Evolutionary conservation across 2,329 filamentous ascomycete genomes (phyloP).

Genomic region (Fusarium miscanthi): DNA sequence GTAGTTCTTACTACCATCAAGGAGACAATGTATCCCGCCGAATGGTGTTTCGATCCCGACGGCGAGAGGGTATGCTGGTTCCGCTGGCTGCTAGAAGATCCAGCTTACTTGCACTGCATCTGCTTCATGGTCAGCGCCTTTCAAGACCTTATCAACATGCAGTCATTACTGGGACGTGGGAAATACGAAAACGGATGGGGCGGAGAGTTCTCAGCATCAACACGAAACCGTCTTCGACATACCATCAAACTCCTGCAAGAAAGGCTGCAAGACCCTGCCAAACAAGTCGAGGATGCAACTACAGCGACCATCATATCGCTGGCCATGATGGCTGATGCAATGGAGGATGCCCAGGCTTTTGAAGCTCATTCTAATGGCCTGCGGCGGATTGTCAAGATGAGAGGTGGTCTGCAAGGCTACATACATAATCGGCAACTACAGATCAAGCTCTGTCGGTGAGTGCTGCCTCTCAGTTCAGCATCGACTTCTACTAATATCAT

Average conservation of each 20-base stretch:
- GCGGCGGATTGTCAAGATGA: conserved; percentile 41
- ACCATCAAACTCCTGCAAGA: conserved; percentile 37
- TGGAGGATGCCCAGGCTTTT: conserved; percentile 33
- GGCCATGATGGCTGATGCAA: conserved; percentile 39
- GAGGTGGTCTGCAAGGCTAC: conserved; percentile 43
- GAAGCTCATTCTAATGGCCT: conserved; percentile 40
- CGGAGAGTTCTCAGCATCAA: conserved; percentile 22
- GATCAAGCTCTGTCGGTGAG: conserved; percentile 47
- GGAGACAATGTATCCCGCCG: conserved; percentile 45
- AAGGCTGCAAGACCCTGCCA: conserved; percentile 21
- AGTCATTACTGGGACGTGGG: neutral
- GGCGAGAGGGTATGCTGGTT: conserved; percentile 42
- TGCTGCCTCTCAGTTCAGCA: fast-evolving
- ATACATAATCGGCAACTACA: conserved; percentile 42
- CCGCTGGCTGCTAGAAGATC: conserved; percentile 45
- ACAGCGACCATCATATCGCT: conserved; percentile 35
- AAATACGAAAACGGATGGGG: neutral
- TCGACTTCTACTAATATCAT: neutral
- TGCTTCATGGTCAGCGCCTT: conserved; percentile 44
- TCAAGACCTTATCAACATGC: conserved; percentile 25
- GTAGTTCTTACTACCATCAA: conserved; percentile 44
- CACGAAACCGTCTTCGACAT: conserved; percentile 16
- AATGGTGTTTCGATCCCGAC: conserved; percentile 45
- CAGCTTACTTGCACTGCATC: conserved; percentile 40
- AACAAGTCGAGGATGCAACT: conserved; percentile 35